Evolutionary conservation across 2,329 filamentous ascomycete species (phyloP), one percentile per base, ranked within the genome.

Genomic region (Aureobasidium zeae): DNA sequence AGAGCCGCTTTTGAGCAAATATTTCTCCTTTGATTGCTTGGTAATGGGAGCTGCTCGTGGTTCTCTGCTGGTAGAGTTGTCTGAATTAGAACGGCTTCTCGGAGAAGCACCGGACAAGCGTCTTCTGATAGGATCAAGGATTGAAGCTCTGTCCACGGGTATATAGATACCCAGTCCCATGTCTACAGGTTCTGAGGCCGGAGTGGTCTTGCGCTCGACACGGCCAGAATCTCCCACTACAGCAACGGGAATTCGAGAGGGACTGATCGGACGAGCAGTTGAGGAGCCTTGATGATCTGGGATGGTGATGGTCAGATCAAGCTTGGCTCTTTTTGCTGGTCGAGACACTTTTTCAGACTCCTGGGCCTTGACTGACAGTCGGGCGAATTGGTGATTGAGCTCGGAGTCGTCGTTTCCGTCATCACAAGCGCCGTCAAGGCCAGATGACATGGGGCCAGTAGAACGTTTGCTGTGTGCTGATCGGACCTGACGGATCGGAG

Each of bases 71-170:
- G 11, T 16, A 24, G 33, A 29, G 11, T 5, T 5, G 11, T 19
- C 32, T 11, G 41, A 36, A n/a, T 22, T 16, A 13, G 25, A 28
- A 6, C 32, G 31, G 8, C 32, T 44, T 6, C n/a, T 17, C 8
- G 41, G 16, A 5, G 41, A 35, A 17, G 32, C 32, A 29, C 31
- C 25, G 15, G 41, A 44, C 12, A 35, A 24, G n/a, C 41, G 32
- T 44, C 41, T 44, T 8, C 25, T 36, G 10, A 44, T 44, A 26
- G 41, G 41, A 2, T 44, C 41, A 13, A 44, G 41, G 19, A 44
- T 35, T 3, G 41, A 13, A 16, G 41, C 41, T 28, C 41, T 36
- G 19, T 44, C 41, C 15, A 29, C 9, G 12, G 26, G 28, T 21
- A 31, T 41, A 20, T 5, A 24, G 19, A 20, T 12, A 25, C 13